phyloP scores from a whole-genome alignment of 768 basidiomycete genomes.

The Rhodotorula babjevae region DNA sequence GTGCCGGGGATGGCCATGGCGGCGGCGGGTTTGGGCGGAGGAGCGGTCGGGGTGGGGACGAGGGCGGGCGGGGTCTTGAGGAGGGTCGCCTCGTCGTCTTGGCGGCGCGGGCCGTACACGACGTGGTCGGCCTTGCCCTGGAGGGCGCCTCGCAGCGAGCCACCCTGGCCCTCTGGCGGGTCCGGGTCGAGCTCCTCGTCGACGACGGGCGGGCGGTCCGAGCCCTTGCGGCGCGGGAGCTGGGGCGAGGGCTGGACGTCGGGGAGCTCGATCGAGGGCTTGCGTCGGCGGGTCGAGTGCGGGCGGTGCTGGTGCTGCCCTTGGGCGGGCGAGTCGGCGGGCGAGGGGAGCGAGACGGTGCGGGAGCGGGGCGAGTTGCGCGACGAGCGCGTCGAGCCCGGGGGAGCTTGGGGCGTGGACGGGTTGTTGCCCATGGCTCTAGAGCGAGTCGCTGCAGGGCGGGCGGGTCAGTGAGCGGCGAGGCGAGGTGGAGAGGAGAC shows the following conservation, averaged over 20 bases:
- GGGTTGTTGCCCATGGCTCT: conserved; percentile 13
- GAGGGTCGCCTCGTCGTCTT: conserved; percentile 15
- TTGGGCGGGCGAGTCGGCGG: background rate
- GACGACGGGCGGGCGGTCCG: conserved; percentile 22
- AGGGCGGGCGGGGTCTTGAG: background rate
- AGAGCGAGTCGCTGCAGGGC: no score
- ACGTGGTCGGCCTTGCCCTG: conserved; percentile 41
- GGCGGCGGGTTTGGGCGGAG: conserved; percentile 4
- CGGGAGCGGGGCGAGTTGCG: conserved; percentile 8
- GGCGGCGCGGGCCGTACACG: conserved; percentile 34
- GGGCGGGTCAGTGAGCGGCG: background rate
- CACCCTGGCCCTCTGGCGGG: conserved; percentile 5
- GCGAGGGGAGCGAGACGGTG: background rate
- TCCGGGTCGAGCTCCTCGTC: conserved; percentile 20
- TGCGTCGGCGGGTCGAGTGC: background rate
- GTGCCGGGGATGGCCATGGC: conserved; percentile 14
- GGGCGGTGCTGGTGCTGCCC: background rate
- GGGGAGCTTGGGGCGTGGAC: conserved; percentile 2
- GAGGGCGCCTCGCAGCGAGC: conserved; percentile 33
- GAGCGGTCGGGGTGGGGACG: background rate
- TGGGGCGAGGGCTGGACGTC: background rate
- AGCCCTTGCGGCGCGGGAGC: conserved; percentile 1
- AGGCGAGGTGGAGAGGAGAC: background rate
- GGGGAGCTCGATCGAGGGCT: background rate
- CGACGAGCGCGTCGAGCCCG: background rate